A percentile compares a stretch with the other conserved stretches of the same genome.
phyloP scores from a whole-genome alignment of 768 basidiomycete genomes.

The Pulveroboletus sp. region DNA sequence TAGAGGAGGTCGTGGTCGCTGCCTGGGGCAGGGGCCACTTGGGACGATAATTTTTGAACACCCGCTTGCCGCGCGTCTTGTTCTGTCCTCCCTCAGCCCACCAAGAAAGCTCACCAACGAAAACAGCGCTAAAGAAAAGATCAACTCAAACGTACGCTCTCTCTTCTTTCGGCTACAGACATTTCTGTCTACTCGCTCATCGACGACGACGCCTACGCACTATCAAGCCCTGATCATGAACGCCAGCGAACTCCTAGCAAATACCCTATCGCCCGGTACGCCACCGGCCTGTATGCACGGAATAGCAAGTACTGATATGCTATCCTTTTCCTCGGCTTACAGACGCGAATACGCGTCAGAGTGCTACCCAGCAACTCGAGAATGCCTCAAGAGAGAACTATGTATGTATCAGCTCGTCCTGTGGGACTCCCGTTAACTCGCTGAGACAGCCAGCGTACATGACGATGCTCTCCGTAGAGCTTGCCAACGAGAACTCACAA shows the following conservation, averaged over 20 bases:
- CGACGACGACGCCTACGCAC: conserved; percentile 22
- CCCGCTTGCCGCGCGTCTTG: conserved; percentile 32
- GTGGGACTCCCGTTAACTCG: conserved; percentile 7
- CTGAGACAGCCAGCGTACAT: conserved; percentile 79
- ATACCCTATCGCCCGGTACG: conserved; percentile 87
- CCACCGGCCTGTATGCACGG: conserved; percentile 25
- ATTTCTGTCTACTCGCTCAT: conserved; percentile 13
- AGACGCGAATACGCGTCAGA: conserved; percentile 90
- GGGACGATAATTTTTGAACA: conserved; percentile 28
- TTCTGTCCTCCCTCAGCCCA: conserved; percentile 25
- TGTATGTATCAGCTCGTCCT: conserved; percentile 45
- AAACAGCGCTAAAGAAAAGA: conserved; percentile 8
- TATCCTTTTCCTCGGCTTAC: conserved; percentile 20
- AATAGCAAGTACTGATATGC: conserved; percentile 31
- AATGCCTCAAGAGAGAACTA: conserved; percentile 83
- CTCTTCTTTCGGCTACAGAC: conserved; percentile 11
- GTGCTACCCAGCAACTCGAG: conserved; percentile 88
- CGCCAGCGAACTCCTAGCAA: conserved; percentile 84
- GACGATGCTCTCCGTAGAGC: conserved; percentile 80
- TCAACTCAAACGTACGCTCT: conserved; percentile 8
- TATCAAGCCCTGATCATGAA: conserved; percentile 59
- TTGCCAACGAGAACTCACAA: conserved; percentile 68
- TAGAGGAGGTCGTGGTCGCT: conserved; percentile 6
- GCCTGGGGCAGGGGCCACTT: background rate
- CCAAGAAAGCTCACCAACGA: conserved; percentile 1